Percentiles rank a stretch among this genome's conserved stretches.
These are phyloP conservation scores for Cucurbita maxima DNA, from an alignment of 306 rosid species.

Conservation along the genomic window DNA sequence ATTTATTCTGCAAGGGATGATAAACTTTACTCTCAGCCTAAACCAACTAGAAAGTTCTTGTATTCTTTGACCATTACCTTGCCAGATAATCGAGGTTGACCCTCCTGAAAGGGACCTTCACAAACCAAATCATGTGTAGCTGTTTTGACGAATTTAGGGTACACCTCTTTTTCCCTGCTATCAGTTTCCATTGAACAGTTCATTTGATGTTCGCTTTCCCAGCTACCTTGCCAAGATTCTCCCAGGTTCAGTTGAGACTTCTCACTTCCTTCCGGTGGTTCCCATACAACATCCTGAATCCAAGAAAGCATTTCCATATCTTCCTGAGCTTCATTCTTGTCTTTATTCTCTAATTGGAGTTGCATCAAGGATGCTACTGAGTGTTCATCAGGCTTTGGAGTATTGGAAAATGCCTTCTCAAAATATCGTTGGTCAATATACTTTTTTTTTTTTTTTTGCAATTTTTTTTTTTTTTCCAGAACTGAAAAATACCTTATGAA, in stretches of 20 bases:
- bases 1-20: constrained; percentile 14
- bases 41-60: constrained; percentile 28
- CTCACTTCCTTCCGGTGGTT: constrained; percentile 44
- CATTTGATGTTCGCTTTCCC: constrained; percentile 71
- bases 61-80: constrained; percentile 29
- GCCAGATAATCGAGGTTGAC: constrained; percentile 13
- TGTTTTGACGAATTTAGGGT: constrained; percentile 64
- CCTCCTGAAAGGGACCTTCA: constrained; percentile 24
- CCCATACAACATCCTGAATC: constrained; percentile 34
- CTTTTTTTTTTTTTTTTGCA: background rate
- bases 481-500: constrained; percentile 64
- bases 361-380: constrained; percentile 37
- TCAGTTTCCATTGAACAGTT: constrained; percentile 54
- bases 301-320: constrained; percentile 26
- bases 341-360: constrained; percentile 29
- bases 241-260: constrained; percentile 71
- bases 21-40: constrained; percentile 17
- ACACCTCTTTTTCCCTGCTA: constrained; percentile 45
- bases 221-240: constrained; percentile 42
- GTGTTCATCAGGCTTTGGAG: constrained; percentile 49
- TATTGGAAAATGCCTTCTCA: constrained; percentile 68
- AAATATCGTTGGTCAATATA: background rate
- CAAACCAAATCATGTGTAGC: constrained; percentile 28
- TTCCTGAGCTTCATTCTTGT: constrained; percentile 10
- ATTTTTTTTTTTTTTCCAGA: background rate